Evolutionary conservation across 495 filamentous ascomycete genomes (phyloP).

Genomic region (Penicillium diatomitis): DNA sequence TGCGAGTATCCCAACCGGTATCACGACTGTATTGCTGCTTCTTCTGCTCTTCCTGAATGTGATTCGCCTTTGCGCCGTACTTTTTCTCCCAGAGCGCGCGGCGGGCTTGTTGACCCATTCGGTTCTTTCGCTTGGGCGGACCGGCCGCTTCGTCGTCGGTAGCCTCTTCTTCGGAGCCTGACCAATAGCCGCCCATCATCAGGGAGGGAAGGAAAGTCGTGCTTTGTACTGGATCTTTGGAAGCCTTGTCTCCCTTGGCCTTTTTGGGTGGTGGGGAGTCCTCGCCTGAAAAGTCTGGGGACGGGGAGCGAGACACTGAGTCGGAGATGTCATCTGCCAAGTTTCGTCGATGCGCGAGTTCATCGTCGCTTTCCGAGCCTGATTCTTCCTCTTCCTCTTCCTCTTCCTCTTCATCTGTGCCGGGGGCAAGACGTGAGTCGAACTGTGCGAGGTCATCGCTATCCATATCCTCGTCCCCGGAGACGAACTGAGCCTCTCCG

Average conservation of each 20-base stretch:
- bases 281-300: conserved; percentile 22
- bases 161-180: conserved; percentile 69
- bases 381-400: conserved; percentile 37
- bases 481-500: conserved; percentile 15
- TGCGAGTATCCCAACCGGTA: conserved; percentile 39
- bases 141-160: conserved; percentile 31
- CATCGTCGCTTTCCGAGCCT: conserved; percentile 24
- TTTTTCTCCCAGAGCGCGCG: conserved; percentile 90
- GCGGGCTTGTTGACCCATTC: conserved; percentile 79
- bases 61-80: conserved; percentile 66
- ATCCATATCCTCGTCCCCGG: conserved; percentile 26
- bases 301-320: conserved; percentile 31
- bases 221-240: conserved; percentile 37
- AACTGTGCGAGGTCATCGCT: conserved; percentile 39
- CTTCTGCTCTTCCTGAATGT: conserved; percentile 41
- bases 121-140: conserved; percentile 57
- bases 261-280: conserved; percentile 34
- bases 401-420: conserved; percentile 31
- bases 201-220: conserved; percentile 83
- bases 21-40: conserved; percentile 27
- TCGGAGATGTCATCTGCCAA: conserved; percentile 16
- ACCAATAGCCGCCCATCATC: conserved; percentile 80
- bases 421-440: conserved; percentile 46
- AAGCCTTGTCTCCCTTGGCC: conserved; percentile 28
- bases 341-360: background rate